These are phyloP conservation scores for Plasmodium chabaudi DNA, from an alignment of 169 alveolate species.

Conservation along the genomic window DNA sequence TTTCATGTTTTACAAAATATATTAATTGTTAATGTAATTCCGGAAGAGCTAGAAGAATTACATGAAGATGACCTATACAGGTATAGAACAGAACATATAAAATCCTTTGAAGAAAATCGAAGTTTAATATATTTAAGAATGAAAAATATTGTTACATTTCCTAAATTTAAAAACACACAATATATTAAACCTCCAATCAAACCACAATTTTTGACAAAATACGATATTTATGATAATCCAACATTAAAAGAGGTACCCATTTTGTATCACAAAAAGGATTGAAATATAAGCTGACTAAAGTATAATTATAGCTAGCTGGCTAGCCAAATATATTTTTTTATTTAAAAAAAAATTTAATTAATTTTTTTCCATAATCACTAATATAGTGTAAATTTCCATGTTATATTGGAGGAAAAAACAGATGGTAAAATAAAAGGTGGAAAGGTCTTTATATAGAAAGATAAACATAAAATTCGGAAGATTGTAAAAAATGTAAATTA, in stretches of 20 bases:
- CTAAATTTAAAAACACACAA: slow-evolving; percentile 39
- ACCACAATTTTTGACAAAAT: slow-evolving; percentile 80
- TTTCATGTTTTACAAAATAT: slow-evolving; percentile 87
- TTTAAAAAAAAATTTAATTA: too few species aligned
- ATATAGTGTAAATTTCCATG: too few species aligned
- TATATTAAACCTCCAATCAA: slow-evolving; percentile 87
- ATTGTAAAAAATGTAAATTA: too few species aligned
- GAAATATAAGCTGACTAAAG: background rate
- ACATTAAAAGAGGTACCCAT: slow-evolving; percentile 81
- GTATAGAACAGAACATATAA: slow-evolving; percentile 91
- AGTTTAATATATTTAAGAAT: slow-evolving; percentile 82
- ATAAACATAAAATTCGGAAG: too few species aligned
- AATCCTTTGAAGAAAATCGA: slow-evolving; percentile 88
- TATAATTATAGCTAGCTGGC: background rate
- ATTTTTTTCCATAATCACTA: too few species aligned
- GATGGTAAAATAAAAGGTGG: too few species aligned
- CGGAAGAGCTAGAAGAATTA: slow-evolving; percentile 89
- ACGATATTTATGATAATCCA: slow-evolving; percentile 88
- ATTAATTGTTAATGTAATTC: slow-evolving; percentile 88
- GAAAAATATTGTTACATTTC: slow-evolving; percentile 84
- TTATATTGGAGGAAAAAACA: too few species aligned
- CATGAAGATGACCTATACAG: slow-evolving; percentile 89
- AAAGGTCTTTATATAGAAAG: too few species aligned
- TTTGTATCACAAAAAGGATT: slow-evolving; percentile 38
- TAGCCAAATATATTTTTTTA: background rate